Conservation (phyloP, 495 filamentous ascomycete species). For the Mycothermus thermophilus region DNA sequence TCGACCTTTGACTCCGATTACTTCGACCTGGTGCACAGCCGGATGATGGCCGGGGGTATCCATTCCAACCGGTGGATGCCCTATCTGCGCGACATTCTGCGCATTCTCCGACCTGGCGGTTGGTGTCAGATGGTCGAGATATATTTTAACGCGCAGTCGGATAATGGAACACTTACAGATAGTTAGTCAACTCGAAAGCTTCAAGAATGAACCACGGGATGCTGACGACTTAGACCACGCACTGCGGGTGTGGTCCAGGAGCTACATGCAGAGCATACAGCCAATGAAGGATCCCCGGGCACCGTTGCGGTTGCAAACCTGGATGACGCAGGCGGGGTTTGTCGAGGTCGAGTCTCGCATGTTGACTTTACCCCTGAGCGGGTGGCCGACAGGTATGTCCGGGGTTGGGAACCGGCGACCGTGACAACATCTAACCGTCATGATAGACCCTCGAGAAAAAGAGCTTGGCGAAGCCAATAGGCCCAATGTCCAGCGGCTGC, state of each 20-base stretch:
- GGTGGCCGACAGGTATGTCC: slow-evolving; percentile 53
- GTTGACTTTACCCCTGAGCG: slow-evolving; percentile 60
- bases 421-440: slow-evolving; percentile 4
- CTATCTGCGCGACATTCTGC: slow-evolving; percentile 64
- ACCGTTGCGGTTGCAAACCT: slow-evolving; percentile 44
- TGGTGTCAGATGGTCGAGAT: slow-evolving; percentile 90
- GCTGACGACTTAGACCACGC: slow-evolving; percentile 41
- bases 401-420: neutral
- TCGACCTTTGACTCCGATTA: slow-evolving; percentile 62
- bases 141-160: slow-evolving; percentile 78
- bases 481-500: slow-evolving; percentile 45
- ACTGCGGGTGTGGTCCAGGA: slow-evolving; percentile 57
- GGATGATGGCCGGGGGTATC: slow-evolving; percentile 67
- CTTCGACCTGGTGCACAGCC: slow-evolving; percentile 86
- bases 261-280: slow-evolving; percentile 51
- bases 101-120: slow-evolving; percentile 44
- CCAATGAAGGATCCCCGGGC: slow-evolving; percentile 58
- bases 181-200: slow-evolving; percentile 19
- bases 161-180: slow-evolving; percentile 68
- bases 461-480: slow-evolving; percentile 49
- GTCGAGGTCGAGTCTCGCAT: slow-evolving; percentile 54
- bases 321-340: slow-evolving; percentile 57
- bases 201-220: neutral
- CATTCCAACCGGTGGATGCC: slow-evolving; percentile 59
- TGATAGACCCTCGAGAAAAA: slow-evolving; percentile 45